Base-by-base conservation (phyloP, 2,329 filamentous ascomycete genomes). In the Aspergillus spinulosporus region DNA sequence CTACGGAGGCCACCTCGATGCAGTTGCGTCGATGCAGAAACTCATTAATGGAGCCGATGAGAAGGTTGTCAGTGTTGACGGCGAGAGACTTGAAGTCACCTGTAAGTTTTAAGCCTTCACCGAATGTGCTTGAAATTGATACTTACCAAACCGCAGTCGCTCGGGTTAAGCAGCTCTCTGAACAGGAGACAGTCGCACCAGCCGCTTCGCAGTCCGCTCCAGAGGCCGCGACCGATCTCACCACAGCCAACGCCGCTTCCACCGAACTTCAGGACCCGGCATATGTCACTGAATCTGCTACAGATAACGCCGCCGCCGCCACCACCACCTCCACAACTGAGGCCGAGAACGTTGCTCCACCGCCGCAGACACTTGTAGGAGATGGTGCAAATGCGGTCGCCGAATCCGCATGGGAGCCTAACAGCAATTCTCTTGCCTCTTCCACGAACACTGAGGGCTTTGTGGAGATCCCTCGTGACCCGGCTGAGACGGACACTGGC, bases 391-490 rank as follows among this genome's bases (percentile, higher is more conserved):
- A 78, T 61, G 67, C 73, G 8, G 67, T 76, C 39, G 83, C 79
- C n/a, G 80, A 81, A 58, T 74, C 79, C 42, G 77, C 75, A 47
- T 87, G 83, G 82, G 82, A 85, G 66, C 77, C 79, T 50, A 77
- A 80, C 57, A 70, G 74, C 47, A 75, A 73, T n/a, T 75, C 79
- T 12, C 60, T 71, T 21, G 76, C 78, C 49, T 76, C 80, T 54
- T 77, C 80, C 26, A 69, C 80, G 9, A 71, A 70, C 42, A 77
- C 80, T 29, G 89, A 92, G 63, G 83, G 81, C 52, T 94, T 90
- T 84, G 88, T 95, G 58, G 85, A 91, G 71, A 80, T 90, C 44
- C 85, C 90, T 50, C 85, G 88, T 55, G 84, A 92, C 67, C 82
- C 87, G 46, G 77, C 84, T 50, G 91, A 95, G 79, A 87, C 88